Percentiles rank a stretch among this genome's conserved stretches.
These are phyloP conservation scores for Polysphondylium violaceum DNA, from an alignment of 78 protist species.

Conservation along the genomic window DNA sequence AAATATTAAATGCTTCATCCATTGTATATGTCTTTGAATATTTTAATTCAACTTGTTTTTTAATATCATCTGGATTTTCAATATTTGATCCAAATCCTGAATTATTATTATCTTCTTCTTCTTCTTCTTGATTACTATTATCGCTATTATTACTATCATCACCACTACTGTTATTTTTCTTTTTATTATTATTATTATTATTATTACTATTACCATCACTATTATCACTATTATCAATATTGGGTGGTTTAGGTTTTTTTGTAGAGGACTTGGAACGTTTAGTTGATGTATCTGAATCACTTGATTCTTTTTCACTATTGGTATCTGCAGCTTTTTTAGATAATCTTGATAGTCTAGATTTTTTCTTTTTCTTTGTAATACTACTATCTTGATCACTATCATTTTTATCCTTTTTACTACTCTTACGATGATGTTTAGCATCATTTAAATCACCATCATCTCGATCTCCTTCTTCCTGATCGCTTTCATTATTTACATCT, in stretches of 20 bases:
- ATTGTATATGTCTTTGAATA: slow-evolving; percentile 26
- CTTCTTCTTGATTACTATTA: neutral
- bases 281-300: slow-evolving; percentile 3
- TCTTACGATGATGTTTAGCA: neutral
- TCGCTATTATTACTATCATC: neutral
- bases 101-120: neutral
- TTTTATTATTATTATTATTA: neutral
- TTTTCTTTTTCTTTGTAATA: neutral
- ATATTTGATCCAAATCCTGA: neutral
- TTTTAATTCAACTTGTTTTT: slow-evolving; percentile 10
- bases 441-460: neutral
- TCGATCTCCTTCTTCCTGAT: neutral
- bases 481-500: slow-evolving; percentile 13
- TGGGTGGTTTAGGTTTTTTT: neutral
- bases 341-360: neutral
- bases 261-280: neutral
- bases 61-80: neutral
- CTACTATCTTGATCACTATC: neutral
- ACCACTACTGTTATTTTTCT: neutral
- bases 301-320: neutral
- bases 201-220: neutral
- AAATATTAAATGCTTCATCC: slow-evolving; percentile 48
- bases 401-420: neutral
- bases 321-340: neutral
- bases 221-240: neutral